phyloP scores from a whole-genome alignment of 805 yeast species.

The Metschnikowia lochheadii region DNA sequence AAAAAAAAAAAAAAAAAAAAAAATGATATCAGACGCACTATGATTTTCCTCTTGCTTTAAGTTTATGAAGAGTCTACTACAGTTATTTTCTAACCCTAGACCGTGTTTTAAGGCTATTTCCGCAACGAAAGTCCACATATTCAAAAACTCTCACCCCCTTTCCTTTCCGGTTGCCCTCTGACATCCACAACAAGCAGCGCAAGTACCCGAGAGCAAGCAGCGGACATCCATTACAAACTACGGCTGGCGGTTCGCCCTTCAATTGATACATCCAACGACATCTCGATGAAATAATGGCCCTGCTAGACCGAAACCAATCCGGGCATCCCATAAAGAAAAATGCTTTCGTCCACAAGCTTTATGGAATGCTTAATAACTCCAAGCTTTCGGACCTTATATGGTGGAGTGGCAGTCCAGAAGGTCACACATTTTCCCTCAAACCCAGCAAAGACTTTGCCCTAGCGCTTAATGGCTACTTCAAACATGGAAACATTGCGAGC shows the following conservation, averaged over 20 bases:
- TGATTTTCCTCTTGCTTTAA: slow-evolving; percentile 2
- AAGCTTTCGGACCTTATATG: slow-evolving; percentile 35
- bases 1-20: slow-evolving; percentile 2
- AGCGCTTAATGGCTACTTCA: slow-evolving; percentile 70
- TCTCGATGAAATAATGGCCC: slow-evolving; percentile 1
- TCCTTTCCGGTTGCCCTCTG: background rate
- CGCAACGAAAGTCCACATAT: background rate
- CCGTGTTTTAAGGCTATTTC: background rate
- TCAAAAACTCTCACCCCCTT: background rate
- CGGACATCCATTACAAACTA: background rate
- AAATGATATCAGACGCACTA: slow-evolving; percentile 4
- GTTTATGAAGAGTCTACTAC: slow-evolving; percentile 2
- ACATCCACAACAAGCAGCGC: background rate
- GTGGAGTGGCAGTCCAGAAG: slow-evolving; percentile 43
- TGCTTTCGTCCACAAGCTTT: slow-evolving; percentile 54
- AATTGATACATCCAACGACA: background rate
- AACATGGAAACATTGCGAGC: slow-evolving; percentile 89
- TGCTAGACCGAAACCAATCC: slow-evolving; percentile 13
- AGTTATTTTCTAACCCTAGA: background rate
- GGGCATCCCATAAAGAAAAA: slow-evolving; percentile 42
- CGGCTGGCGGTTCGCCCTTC: background rate
- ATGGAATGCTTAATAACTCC: slow-evolving; percentile 37
- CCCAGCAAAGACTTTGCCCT: slow-evolving; percentile 63
- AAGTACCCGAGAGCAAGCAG: background rate
- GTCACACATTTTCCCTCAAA: slow-evolving; percentile 57